phyloP scores from a whole-genome alignment of 192 early-diverging fungal species.

The Phycomyces nitens region DNA sequence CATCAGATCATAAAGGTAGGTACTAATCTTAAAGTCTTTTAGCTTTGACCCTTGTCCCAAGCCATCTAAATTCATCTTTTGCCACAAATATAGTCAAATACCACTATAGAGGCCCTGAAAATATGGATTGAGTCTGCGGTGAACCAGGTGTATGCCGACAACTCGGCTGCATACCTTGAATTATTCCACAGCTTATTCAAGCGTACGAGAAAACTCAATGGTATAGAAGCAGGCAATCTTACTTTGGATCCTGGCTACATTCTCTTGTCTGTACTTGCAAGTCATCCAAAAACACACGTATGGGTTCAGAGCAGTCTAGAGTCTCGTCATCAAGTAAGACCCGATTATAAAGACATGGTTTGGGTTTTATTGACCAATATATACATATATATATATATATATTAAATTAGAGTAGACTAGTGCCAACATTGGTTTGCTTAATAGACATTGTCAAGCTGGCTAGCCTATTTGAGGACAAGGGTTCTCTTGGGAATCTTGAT shows the following conservation, averaged over 20 bases:
- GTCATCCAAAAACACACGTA: not conserved
- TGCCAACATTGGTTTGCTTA: not conserved
- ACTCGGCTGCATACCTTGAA: not conserved
- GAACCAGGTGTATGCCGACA: no score
- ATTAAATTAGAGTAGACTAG: no score
- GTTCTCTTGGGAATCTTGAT: not conserved
- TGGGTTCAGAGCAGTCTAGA: not conserved
- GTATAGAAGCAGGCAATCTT: not conserved
- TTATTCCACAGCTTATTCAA: not conserved
- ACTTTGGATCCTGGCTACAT: not conserved
- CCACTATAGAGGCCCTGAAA: no score
- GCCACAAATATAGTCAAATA: no score
- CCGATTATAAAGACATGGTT: no score
- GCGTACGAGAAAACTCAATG: not conserved
- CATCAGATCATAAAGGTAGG: no score
- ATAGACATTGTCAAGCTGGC: not conserved
- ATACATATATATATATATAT: no score
- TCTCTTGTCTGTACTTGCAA: not conserved
- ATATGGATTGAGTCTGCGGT: no score
- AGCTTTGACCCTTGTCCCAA: no score
- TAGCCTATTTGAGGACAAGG: not conserved
- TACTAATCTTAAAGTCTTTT: no score
- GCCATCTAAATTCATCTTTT: no score
- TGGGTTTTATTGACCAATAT: no score
- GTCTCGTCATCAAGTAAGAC: not conserved